Evolutionary conservation across 192 early-diverging fungal genomes (phyloP), one percentile per base, ranked within the genome.

Genomic region (Lunasporangiospora selenospora): DNA sequence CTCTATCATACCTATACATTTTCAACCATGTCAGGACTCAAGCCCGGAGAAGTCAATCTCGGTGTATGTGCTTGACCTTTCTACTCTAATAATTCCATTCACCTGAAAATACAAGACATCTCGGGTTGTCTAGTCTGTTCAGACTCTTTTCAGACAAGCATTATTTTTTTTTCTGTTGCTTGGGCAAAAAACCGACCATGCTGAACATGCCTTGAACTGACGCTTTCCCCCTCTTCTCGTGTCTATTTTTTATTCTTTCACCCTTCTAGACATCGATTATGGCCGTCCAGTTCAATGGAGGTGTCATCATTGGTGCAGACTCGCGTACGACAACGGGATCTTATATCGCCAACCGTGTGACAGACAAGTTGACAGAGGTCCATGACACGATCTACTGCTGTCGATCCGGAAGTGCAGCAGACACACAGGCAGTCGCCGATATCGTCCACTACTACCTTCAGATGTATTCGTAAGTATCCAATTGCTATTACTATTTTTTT

Each of bases 401-500:
- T 81, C 90, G 98, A 65, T 93, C 91, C n/a, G 98, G 98, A 52
- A 89, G 87, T 48, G 95, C 98, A 40, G 96, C 98, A 44, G 98
- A 99, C 80, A 99, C 98, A 26, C 98, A 99, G 80, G 96, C 97
- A 18, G 83, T 99, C 7, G 94, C 98, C 27, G 97, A 98, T 67
- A 95, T 99, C 66, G 95, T 99, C 23, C 90, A 91, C 58, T 99
- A 98, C 79, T 91, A 99, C 59, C 83, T 95, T 41, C 91, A 96
- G 69, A 85, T 96, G 84, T 98, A 93, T 77, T 79, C 84, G 88
- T 95, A 85, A 65, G 87, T 75, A 57, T 58, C 27, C 16, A 18
- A 30, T 33, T 16, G 10, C 3, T 50, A 58, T 48, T 29, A 13
- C 48, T 24, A 46, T 65, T n/a, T n/a, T n/a, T n/a, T n/a, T n/a